These are phyloP conservation scores for Leptodermis oblonga DNA, from an alignment of 257 asterid species.

Conservation along the genomic window DNA sequence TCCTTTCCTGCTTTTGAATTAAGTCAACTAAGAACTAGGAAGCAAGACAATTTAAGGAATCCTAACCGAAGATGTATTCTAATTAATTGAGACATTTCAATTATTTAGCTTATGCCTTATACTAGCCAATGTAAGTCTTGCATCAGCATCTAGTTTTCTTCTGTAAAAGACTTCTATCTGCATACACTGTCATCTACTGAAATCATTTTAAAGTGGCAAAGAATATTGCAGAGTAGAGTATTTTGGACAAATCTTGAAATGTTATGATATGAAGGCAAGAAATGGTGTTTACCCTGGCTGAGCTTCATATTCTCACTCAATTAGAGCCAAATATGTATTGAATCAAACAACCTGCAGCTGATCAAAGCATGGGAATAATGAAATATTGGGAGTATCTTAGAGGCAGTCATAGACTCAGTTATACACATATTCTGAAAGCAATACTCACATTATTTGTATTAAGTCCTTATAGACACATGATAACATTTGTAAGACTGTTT, in stretches of 20 bases:
- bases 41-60: not conserved
- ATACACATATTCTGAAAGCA: not conserved
- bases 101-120: not conserved
- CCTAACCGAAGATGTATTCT: not conserved
- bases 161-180: not conserved
- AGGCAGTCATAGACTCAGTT: not conserved
- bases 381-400: not conserved
- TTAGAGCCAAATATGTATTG: not conserved
- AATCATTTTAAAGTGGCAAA: not conserved
- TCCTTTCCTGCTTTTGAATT: not conserved
- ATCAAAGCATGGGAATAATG: not conserved
- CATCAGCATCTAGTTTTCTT: not conserved
- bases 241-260: not conserved
- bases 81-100: not conserved
- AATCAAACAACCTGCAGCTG: not conserved
- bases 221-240: not conserved
- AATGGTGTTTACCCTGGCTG: not conserved
- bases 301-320: not conserved
- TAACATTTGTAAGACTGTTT: not conserved
- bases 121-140: not conserved
- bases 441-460: not conserved
- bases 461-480: not conserved
- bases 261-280: not conserved
- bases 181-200: not conserved
- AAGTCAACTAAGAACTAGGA: not conserved